Conservation (phyloP, 78 protist species). For the Anaeramoeba ignava region DNA sequence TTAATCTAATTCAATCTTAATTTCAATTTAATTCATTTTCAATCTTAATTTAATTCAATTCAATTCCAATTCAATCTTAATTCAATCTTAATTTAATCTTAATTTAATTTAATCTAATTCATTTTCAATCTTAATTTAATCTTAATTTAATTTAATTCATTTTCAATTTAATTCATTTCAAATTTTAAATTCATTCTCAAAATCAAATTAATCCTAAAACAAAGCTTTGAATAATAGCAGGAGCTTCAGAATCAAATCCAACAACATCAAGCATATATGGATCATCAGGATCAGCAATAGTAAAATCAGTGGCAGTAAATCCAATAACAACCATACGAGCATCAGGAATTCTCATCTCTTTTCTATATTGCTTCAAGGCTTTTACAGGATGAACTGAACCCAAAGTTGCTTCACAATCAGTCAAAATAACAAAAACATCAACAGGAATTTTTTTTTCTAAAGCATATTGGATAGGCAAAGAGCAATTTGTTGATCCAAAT, state of each 20-base stretch:
- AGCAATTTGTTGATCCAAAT: constrained; percentile 21
- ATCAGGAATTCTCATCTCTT: not conserved
- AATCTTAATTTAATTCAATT: too few species aligned
- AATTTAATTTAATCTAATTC: too few species aligned
- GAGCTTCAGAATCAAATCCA: constrained; percentile 24
- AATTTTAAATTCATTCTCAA: too few species aligned
- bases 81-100: too few species aligned
- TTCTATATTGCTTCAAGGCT: constrained; percentile 18
- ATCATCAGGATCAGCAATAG: constrained; percentile 27
- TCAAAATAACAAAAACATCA: constrained; percentile 20
- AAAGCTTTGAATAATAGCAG: constrained; percentile 12
- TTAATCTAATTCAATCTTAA: too few species aligned
- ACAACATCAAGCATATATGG: constrained; percentile 22
- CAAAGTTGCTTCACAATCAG: constrained; percentile 17
- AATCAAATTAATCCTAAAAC: too few species aligned
- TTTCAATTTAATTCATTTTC: too few species aligned
- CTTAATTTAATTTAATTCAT: too few species aligned
- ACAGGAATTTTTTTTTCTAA: not conserved
- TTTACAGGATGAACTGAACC: not conserved
- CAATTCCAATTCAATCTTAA: too few species aligned
- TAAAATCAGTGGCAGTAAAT: constrained; percentile 8
- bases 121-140: too few species aligned
- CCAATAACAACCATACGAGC: constrained; percentile 19
- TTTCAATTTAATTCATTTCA: too few species aligned
- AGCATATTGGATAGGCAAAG: constrained; percentile 22